These are phyloP conservation scores for Dendrobium chrysotoxum DNA, from an alignment of 106 monocot genomes.

Conservation along the genomic window DNA sequence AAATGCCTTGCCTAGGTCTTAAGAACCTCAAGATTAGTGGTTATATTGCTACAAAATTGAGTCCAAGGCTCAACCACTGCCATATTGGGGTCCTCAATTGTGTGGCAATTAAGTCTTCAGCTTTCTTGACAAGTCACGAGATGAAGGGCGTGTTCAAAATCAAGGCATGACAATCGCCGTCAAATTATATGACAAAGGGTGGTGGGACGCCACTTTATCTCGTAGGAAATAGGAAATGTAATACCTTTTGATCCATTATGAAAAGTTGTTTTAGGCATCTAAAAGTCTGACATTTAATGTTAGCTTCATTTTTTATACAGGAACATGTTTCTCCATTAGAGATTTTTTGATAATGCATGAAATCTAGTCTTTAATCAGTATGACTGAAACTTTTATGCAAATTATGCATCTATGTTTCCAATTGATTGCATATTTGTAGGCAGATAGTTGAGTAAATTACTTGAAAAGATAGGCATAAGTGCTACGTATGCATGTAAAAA, in stretches of 20 bases:
- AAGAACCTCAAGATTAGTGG: not conserved
- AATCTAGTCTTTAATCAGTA: not conserved
- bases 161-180: not conserved
- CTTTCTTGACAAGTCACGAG: not conserved
- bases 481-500: not conserved
- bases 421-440: not conserved
- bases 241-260: no score
- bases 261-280: not conserved
- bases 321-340: not conserved
- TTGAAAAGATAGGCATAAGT: not conserved
- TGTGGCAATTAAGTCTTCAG: not conserved
- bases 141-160: not conserved
- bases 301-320: no score
- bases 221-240: no score
- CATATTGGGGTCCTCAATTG: not conserved
- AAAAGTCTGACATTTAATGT: not conserved
- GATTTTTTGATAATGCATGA: not conserved
- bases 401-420: not conserved
- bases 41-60: not conserved
- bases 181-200: not conserved
- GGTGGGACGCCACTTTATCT: not conserved
- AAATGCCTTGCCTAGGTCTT: not conserved
- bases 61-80: not conserved
- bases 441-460: not conserved
- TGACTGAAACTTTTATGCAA: not conserved